These are phyloP conservation scores for Moesziomyces parantarcticus DNA, from an alignment of 1,284 basidiomycete species.

Conservation along the genomic window DNA sequence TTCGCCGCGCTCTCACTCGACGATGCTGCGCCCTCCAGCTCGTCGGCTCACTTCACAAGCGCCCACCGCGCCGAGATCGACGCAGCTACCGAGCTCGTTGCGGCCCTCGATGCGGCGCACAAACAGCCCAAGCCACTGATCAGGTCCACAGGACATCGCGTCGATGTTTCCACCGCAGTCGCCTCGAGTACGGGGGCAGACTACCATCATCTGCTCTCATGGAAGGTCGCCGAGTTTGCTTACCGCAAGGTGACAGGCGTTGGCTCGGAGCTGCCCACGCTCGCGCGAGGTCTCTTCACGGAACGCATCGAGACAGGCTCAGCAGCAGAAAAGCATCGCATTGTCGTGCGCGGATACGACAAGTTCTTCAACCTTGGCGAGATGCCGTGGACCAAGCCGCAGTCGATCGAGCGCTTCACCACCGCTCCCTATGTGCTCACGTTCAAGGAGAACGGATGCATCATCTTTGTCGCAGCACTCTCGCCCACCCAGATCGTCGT, in stretches of 20 bases:
- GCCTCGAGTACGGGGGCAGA: not conserved
- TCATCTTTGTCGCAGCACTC: slow-evolving; percentile 93
- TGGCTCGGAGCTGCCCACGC: slow-evolving; percentile 58
- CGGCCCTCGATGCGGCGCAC: slow-evolving; percentile 29
- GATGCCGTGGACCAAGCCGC: slow-evolving; percentile 84
- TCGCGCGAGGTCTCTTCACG: slow-evolving; percentile 65
- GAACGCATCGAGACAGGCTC: slow-evolving; percentile 40
- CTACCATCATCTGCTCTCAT: slow-evolving; percentile 51
- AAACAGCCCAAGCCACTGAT: slow-evolving; percentile 47
- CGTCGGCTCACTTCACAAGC: slow-evolving; percentile 12
- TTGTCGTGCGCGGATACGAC: slow-evolving; percentile 93
- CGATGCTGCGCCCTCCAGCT: slow-evolving; percentile 4
- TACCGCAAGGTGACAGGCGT: slow-evolving; percentile 61
- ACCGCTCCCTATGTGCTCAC: slow-evolving; percentile 86
- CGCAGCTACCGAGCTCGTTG: slow-evolving; percentile 32
- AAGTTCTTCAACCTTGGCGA: slow-evolving; percentile 99
- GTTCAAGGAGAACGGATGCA: slow-evolving; percentile 96
- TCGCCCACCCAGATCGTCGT: slow-evolving; percentile 81
- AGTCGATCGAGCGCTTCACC: slow-evolving; percentile 72
- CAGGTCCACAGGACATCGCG: slow-evolving; percentile 39
- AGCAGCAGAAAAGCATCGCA: slow-evolving; percentile 72
- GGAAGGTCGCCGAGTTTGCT: slow-evolving; percentile 65
- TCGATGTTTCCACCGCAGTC: not conserved
- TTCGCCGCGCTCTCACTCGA: slow-evolving; percentile 41
- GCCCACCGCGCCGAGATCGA: slow-evolving; percentile 19